Evolutionary conservation across 2,329 filamentous ascomycete species (phyloP), one percentile per base, ranked within the genome.

Genomic region (Coniochaeta sp.): DNA sequence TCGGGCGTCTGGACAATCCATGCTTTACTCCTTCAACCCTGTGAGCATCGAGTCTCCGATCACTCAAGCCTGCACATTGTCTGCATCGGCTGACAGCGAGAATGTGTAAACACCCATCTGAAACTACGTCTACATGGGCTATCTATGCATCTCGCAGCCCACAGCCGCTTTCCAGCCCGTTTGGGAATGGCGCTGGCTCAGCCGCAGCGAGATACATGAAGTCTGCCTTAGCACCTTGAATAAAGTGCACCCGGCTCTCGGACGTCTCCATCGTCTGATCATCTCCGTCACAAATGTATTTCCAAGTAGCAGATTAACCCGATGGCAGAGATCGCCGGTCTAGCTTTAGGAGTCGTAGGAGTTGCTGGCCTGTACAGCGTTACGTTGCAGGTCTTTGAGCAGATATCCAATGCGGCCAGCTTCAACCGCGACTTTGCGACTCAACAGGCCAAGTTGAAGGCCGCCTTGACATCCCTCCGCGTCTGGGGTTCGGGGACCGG

Each of bases 321-420:
- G 9, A 57, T 57, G 54, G 54, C 54, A 22, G 54, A 57, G 31
- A 24, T 57, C 2, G 54, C 54, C 12, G 54, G 54, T 34, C 54
- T 57, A 22, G 54, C 54, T 6, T 38, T 57, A 22, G 54, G 54
- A 16, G 54, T 57, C 2, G 54, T 57, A 38, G 54, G 54, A 8
- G 54, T 57, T 28, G 54, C 54, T 3, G 54, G 54, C 19, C 22
- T 57, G 34, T 57, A 57, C 54, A 57, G 54, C 22, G 54, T 57
- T 12, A 38, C 34, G 6, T 22, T 57, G 31, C 54, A 57, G 34
- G 54, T 57, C 31, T 34, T 57, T 9, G 54, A 57, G 31, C 54
- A 57, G 54, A 57, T 57, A 22, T 57, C 54, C 34, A 31, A 57
- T 31, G 31, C 31, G 4, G 54, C 54, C 19, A 57, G 11, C 54